Conservation (phyloP, 2,329 filamentous ascomycete genomes). For the Ophiostoma fasciatum region DNA sequence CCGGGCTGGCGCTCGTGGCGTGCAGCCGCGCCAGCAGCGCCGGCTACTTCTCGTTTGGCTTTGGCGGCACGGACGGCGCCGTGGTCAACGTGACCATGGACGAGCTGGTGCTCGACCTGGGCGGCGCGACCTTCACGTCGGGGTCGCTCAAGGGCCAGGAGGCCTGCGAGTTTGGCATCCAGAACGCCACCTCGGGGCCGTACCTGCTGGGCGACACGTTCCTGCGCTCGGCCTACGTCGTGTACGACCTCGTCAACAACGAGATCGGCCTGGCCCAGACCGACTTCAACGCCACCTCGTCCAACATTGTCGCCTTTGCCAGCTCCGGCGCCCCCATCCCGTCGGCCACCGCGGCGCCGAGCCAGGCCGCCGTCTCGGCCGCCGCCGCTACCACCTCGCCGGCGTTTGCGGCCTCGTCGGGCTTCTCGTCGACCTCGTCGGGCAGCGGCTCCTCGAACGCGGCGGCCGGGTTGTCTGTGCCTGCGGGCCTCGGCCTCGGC, state of each 20-base stretch:
- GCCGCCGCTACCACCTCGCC: not conserved
- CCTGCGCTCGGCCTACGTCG: slow-evolving; percentile 43
- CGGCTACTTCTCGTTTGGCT: slow-evolving; percentile 39
- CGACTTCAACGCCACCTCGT: slow-evolving; percentile 36
- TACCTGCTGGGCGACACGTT: slow-evolving; percentile 44
- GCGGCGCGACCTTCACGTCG: slow-evolving; percentile 21
- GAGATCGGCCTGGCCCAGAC: slow-evolving; percentile 39
- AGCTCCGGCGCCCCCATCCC: slow-evolving; percentile 35
- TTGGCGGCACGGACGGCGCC: slow-evolving; percentile 33
- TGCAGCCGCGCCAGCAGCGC: slow-evolving; percentile 30
- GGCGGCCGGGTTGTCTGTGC: too few relatives aligned
- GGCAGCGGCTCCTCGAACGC: too few relatives aligned
- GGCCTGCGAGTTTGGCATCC: slow-evolving; percentile 42
- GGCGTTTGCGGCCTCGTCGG: not conserved
- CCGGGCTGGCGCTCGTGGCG: slow-evolving; percentile 30
- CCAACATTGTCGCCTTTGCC: slow-evolving; percentile 34
- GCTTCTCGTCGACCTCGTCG: not conserved
- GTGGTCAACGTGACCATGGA: slow-evolving; percentile 37
- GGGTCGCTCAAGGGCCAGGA: slow-evolving; percentile 29
- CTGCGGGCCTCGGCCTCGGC: too few relatives aligned
- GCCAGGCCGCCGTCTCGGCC: slow-evolving; percentile 21
- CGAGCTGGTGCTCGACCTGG: slow-evolving; percentile 37
- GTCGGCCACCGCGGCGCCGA: slow-evolving; percentile 29
- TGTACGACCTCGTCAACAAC: slow-evolving; percentile 45
- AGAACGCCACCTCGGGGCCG: slow-evolving; percentile 27